These are phyloP conservation scores for Sindora glabra DNA, from an alignment of 306 rosid species.

Conservation along the genomic window DNA sequence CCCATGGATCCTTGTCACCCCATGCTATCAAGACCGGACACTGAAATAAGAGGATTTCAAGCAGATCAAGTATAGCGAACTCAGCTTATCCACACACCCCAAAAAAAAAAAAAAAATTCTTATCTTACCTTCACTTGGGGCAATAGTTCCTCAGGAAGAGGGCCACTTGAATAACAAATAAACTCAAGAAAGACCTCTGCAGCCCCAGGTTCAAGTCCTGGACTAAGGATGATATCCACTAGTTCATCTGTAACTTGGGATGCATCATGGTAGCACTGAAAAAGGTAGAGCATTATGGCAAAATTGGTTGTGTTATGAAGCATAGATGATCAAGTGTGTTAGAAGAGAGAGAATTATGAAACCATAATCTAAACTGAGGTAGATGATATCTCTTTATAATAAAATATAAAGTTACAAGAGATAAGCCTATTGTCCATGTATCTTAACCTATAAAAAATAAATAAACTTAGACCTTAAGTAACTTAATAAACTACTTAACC, in stretches of 20 bases:
- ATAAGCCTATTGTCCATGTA: no score
- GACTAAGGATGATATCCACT: conserved; percentile 72
- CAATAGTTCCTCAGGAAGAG: conserved; percentile 90
- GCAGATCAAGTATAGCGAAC: no score
- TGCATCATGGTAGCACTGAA: conserved; percentile 84
- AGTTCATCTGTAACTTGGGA: conserved; percentile 87
- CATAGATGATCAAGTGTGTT: no score
- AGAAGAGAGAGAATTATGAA: no score
- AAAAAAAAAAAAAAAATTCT: neutral
- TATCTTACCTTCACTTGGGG: conserved; percentile 69
- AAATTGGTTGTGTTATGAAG: no score
- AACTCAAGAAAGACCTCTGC: conserved; percentile 89
- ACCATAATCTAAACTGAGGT: no score
- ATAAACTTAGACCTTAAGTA: no score
- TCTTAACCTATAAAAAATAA: no score
- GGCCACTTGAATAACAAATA: conserved; percentile 89
- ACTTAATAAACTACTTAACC: no score
- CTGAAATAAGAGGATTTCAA: conserved; percentile 29
- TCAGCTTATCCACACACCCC: no score
- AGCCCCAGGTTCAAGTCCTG: conserved; percentile 93
- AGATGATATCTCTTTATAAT: no score
- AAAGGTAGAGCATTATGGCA: neutral
- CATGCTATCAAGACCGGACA: conserved; percentile 88
- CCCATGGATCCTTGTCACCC: conserved; percentile 99
- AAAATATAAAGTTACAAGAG: no score